A percentile compares a stretch with the other conserved stretches of the same genome.
Conservation (phyloP, 192 early-diverging fungal species). For the Podochytrium sp. region DNA sequence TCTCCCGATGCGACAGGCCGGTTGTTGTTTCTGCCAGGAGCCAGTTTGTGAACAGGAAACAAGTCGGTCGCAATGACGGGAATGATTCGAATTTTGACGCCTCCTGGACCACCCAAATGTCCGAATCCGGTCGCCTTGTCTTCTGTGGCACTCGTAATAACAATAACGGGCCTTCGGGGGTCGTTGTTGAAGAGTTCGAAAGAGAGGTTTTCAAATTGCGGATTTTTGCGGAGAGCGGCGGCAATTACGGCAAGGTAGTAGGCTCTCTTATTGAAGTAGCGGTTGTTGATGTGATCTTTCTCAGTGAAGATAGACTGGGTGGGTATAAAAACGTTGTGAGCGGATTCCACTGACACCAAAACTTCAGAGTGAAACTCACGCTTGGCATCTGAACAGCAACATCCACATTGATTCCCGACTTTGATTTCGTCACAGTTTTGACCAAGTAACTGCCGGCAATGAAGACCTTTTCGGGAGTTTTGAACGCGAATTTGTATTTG, state of each 20-base stretch:
- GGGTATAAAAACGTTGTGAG: too few relatives aligned
- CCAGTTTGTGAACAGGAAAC: slow-evolving; percentile 72
- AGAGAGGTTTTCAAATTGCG: slow-evolving; percentile 30
- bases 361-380: slow-evolving; percentile 35
- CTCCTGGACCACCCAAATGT: slow-evolving; percentile 29
- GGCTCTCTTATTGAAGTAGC: slow-evolving; percentile 95
- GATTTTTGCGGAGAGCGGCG: slow-evolving; percentile 36
- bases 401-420: slow-evolving; percentile 78
- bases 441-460: slow-evolving; percentile 89
- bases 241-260: slow-evolving; percentile 87
- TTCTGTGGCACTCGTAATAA: slow-evolving; percentile 32
- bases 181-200: slow-evolving; percentile 57
- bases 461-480: slow-evolving; percentile 73
- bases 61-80: slow-evolving; percentile 69
- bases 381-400: slow-evolving; percentile 89
- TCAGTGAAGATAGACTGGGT: slow-evolving; percentile 77
- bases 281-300: slow-evolving; percentile 90
- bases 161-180: slow-evolving; percentile 46
- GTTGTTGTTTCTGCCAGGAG: slow-evolving; percentile 82
- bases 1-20: slow-evolving; percentile 44
- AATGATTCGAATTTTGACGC: slow-evolving; percentile 76
- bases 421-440: slow-evolving; percentile 67
- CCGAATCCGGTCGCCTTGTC: slow-evolving; percentile 1
- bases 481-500: slow-evolving; percentile 78
- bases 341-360: not conserved